Evolutionary conservation across 192 early-diverging fungal genomes (phyloP).

Genomic region (Umbelopsis sp.): DNA sequence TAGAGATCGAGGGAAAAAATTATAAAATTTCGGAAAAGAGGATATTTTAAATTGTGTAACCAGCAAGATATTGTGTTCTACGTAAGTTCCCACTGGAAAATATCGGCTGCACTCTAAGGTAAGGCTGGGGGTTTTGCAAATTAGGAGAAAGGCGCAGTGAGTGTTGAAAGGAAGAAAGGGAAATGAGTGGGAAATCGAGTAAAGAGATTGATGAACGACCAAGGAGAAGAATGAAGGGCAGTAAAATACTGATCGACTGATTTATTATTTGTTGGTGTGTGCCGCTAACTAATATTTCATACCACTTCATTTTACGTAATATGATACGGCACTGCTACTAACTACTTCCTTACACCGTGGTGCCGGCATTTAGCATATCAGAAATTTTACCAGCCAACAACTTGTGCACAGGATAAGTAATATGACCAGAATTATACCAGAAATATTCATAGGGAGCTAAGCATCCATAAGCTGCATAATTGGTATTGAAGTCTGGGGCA

Average conservation of each 20-base stretch:
- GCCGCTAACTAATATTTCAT: too few species aligned
- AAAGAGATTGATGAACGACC: not conserved
- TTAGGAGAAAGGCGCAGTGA: too few species aligned
- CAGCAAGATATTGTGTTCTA: not conserved
- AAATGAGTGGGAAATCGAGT: not conserved
- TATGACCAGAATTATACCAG: constrained; percentile 12
- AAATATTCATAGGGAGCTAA: constrained; percentile 14
- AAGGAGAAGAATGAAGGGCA: not conserved
- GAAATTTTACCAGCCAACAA: not conserved
- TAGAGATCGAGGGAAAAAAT: not conserved
- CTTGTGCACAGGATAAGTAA: constrained; percentile 11
- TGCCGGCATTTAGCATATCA: not conserved
- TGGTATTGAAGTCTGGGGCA: constrained; percentile 10
- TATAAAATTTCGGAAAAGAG: not conserved
- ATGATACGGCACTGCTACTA: too few species aligned
- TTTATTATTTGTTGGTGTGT: not conserved
- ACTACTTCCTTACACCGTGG: not conserved
- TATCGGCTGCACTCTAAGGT: not conserved
- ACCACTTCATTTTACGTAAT: too few species aligned
- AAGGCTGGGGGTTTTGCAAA: too few species aligned
- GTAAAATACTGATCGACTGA: not conserved
- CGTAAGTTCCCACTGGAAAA: not conserved
- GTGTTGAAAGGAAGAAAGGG: not conserved
- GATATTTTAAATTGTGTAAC: constrained; percentile 14
- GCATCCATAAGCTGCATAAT: not conserved